Evolutionary conservation across 805 yeast genomes (phyloP), one percentile per base, ranked within the genome.

Genomic region (Blastobotrys parvus): DNA sequence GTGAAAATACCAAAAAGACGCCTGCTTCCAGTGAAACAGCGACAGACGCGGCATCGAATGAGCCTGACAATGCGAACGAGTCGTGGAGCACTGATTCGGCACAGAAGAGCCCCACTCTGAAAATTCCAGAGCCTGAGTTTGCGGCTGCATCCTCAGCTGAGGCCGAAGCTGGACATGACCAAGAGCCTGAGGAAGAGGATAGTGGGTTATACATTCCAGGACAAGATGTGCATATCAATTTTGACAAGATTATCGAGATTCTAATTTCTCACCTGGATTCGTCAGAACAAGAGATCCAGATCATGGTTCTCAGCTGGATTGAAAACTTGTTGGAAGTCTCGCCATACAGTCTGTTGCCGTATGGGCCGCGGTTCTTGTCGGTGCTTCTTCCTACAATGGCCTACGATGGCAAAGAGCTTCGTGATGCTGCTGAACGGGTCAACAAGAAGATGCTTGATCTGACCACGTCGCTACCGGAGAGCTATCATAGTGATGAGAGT

Each of bases 271-370:
- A 86, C 48, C 68, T 92, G 41, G 85, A 84, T 48, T 77, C 80
- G 1, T 71, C 82, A 1, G 87, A 79, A 47, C 76, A 74, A 35
- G 85, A 85, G 52, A 83, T 89, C 36, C 94, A 86, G 59, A 61
- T 80, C 25, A 84, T 83, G 3, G 86, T 86, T 0, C 67, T 90
- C 39, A 76, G 78, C 38, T 92, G 98, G 98, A 64, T 92, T 13
- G 79, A 76, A 43, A 78, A 79, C 15, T 67, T 92, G 27, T 63
- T 92, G 20, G 76, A 74, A 13, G 77, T 84, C 15, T 78, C 90
- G 0, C 90, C 97, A 1, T 68, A 71, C 32, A 82, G 89, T 37
- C 80, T 90, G 48, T 67, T 83, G 20, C 77, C 80, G 19, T 81
- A 76, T 45, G 72, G 86, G 41, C 87, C 96, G 2, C 80, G 84